Conservation (phyloP, 768 basidiomycete genomes). For the Ramaria sp. region DNA sequence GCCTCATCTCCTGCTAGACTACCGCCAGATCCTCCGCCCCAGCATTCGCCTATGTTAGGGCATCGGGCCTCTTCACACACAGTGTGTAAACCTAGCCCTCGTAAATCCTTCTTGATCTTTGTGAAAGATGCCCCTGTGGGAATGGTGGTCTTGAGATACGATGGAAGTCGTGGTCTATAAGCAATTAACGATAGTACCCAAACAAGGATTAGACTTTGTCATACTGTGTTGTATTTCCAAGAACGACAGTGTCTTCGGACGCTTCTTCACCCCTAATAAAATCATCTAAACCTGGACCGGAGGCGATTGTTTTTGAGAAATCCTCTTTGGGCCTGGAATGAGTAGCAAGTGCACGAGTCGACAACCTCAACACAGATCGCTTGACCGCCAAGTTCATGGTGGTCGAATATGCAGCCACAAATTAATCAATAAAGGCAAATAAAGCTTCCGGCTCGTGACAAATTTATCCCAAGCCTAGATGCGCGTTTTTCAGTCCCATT, state of each 20-base stretch:
- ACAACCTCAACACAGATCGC: not conserved
- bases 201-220: slow-evolving; percentile 13
- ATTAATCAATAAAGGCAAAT: not conserved
- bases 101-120: slow-evolving; percentile 89
- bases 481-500: slow-evolving; percentile 5
- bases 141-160: slow-evolving; percentile 83
- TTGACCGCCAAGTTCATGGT: not conserved
- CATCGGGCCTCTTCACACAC: slow-evolving; percentile 99
- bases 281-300: slow-evolving; percentile 71
- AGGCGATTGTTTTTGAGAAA: slow-evolving; percentile 44
- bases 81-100: slow-evolving; percentile 86
- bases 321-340: slow-evolving; percentile 21
- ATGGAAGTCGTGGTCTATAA: slow-evolving; percentile 72
- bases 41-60: slow-evolving; percentile 99
- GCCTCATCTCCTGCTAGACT: slow-evolving; percentile 53
- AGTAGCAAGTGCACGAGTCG: slow-evolving; percentile 4
- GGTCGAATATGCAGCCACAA: not conserved
- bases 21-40: slow-evolving; percentile 65
- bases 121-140: slow-evolving; percentile 83
- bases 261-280: slow-evolving; percentile 52
- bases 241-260: slow-evolving; percentile 41
- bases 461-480: not conserved
- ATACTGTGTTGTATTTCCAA: slow-evolving; percentile 64
- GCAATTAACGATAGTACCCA: not conserved
- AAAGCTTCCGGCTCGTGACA: not conserved